These are phyloP conservation scores for Sambucus nigra DNA, from an alignment of 129 eudicot species.

Conservation along the genomic window DNA sequence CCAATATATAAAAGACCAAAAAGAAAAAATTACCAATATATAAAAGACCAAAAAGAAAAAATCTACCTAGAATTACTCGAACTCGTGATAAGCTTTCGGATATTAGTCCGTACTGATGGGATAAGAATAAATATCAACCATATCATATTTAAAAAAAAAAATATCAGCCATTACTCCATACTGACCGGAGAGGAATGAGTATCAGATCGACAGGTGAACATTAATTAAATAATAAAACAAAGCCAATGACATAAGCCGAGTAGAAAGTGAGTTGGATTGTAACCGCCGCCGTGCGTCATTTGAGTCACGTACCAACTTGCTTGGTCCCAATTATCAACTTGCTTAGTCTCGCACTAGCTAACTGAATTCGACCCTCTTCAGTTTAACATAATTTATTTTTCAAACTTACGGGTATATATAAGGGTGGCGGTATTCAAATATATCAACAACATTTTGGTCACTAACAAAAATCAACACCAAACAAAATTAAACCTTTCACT, in stretches of 20 bases:
- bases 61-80: no score
- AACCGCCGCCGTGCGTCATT: slow-evolving; percentile 1
- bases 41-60: no score
- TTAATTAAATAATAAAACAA: no score
- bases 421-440: not conserved
- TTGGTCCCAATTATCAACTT: not conserved
- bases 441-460: not conserved
- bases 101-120: no score
- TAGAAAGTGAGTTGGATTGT: not conserved
- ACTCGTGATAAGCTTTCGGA: no score
- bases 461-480: not conserved
- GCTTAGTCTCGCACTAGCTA: not conserved
- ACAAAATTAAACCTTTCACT: not conserved
- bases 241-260: not conserved
- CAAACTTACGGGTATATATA: not conserved
- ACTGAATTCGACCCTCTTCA: not conserved
- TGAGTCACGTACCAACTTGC: not conserved
- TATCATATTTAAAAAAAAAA: no score
- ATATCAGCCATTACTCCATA: no score
- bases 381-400: no score
- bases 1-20: no score
- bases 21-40: no score
- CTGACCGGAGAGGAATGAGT: not conserved
- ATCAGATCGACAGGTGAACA: not conserved
- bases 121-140: no score